A percentile compares a stretch with the other conserved stretches of the same genome.
Conservation (phyloP, 1,284 basidiomycete genomes). For the Ceratobasidium sp. region DNA sequence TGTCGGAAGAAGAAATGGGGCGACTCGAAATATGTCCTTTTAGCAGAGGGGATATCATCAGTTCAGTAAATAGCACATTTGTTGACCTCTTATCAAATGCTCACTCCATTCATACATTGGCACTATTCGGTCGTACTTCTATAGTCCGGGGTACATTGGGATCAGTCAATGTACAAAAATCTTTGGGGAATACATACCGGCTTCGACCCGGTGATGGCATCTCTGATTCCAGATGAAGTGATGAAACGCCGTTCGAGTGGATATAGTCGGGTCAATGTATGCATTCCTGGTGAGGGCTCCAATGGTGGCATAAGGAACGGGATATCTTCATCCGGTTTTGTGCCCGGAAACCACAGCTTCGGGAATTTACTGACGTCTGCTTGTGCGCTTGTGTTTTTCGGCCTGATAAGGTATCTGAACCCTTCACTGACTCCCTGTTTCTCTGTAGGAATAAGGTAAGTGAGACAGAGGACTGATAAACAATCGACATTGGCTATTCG, state of each 20-base stretch:
- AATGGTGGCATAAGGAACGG: conserved; percentile 10
- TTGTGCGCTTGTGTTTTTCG: no score
- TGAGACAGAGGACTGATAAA: neutral
- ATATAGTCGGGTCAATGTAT: neutral
- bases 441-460: no score
- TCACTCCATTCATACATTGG: neutral
- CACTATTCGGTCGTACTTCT: neutral
- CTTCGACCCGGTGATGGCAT: conserved; percentile 14
- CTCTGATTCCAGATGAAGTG: neutral
- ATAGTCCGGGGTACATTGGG: neutral
- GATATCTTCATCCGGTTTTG: neutral
- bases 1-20: neutral
- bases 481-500: no score
- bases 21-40: neutral
- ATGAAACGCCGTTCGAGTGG: conserved; percentile 12
- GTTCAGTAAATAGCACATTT: no score
- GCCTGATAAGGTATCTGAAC: no score
- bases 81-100: no score
- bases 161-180: neutral
- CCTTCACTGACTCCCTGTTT: no score
- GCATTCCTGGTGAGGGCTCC: neutral
- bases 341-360: no score
- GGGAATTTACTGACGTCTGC: no score
- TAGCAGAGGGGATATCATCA: neutral
- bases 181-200: neutral